phyloP scores from a whole-genome alignment of 139 green algal species.

The Penium margaritaceum region DNA sequence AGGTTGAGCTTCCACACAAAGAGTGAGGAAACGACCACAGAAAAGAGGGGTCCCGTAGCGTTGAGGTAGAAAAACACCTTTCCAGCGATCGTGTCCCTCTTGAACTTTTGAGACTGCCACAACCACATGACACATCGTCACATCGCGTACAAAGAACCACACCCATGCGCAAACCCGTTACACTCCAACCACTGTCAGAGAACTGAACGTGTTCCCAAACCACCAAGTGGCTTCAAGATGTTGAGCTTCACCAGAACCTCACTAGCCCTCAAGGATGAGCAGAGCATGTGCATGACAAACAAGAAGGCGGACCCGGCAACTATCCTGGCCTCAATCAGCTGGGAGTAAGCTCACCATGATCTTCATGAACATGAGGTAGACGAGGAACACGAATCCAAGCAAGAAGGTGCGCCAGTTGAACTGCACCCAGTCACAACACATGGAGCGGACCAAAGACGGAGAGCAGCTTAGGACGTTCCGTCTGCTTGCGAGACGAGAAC shows the following conservation, averaged over 20 bases:
- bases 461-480: no score
- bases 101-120: no score
- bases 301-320: neutral
- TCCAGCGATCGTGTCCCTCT: constrained; percentile 23
- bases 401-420: constrained; percentile 27
- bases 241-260: neutral
- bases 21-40: constrained; percentile 17
- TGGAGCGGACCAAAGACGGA: neutral
- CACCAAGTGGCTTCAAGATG: neutral
- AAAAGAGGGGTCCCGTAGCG: constrained; percentile 17
- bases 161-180: neutral
- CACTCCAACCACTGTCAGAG: neutral
- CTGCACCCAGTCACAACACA: neutral
- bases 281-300: no score
- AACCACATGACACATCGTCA: no score
- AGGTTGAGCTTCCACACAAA: no score
- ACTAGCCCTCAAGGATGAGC: no score
- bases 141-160: neutral
- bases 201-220: neutral
- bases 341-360: constrained; percentile 19
- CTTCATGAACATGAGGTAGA: constrained; percentile 29
- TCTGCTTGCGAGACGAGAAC: no score
- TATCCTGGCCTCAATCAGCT: neutral
- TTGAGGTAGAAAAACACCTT: constrained; percentile 38
- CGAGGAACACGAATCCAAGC: constrained; percentile 21